A percentile compares a stretch with the other conserved stretches of the same genome.
phyloP scores from a whole-genome alignment of 73 alveolate genomes.

The Paramecium biaurelia region DNA sequence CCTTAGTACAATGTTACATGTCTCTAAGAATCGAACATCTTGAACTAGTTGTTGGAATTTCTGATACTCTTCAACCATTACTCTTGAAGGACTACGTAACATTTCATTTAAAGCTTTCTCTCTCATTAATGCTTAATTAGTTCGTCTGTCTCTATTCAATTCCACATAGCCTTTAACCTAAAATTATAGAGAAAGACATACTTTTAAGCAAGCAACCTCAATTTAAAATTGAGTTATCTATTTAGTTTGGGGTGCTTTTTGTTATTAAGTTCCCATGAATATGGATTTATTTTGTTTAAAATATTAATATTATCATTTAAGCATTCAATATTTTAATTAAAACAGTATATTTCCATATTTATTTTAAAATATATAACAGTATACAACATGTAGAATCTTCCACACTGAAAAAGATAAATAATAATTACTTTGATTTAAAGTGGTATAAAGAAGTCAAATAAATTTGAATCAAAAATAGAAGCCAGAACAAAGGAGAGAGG shows the following conservation, averaged over 20 bases:
- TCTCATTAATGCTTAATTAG: not conserved
- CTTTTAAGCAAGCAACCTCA: conserved; percentile 31
- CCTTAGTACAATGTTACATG: conserved; percentile 28
- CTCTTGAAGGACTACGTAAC: not conserved
- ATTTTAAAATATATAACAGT: not conserved
- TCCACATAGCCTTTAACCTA: conserved; percentile 57
- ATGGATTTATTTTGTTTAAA: not conserved
- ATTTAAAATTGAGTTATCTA: not conserved
- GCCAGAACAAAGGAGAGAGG: not conserved
- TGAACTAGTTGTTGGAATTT: not conserved
- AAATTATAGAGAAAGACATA: not conserved
- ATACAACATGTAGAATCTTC: conserved; percentile 4
- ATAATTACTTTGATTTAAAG: not conserved
- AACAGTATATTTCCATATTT: not conserved
- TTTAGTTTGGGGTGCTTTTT: not conserved
- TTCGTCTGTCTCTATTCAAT: conserved; percentile 30
- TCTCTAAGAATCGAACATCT: conserved; percentile 30
- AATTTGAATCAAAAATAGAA: not conserved
- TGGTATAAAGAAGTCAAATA: not conserved
- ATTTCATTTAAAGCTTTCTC: conserved; percentile 16
- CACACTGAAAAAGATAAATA: not conserved
- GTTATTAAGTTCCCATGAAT: conserved; percentile 46
- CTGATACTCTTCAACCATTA: conserved; percentile 24
- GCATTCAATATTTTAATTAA: not conserved
- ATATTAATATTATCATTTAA: not conserved